phyloP scores from a whole-genome alignment of 345 rosid genomes.

The Lagerstroemia speciosa region DNA sequence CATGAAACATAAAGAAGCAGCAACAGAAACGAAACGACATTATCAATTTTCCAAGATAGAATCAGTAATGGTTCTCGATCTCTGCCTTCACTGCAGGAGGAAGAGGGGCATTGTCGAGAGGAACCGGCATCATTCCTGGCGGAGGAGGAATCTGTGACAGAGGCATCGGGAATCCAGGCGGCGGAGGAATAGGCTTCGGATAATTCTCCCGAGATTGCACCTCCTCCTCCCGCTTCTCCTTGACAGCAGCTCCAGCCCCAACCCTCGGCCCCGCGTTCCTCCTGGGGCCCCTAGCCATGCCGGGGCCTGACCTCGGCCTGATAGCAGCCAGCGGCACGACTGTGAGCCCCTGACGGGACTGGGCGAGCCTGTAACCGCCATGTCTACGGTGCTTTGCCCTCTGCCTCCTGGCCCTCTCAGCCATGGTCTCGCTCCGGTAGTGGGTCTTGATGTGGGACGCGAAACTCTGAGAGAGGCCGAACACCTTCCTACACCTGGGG shows the following conservation, averaged over 20 bases:
- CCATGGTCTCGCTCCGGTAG: slow-evolving; percentile 14
- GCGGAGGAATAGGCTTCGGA: background rate
- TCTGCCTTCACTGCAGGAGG: background rate
- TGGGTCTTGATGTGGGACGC: slow-evolving; percentile 18
- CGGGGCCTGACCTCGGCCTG: background rate
- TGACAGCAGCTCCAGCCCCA: background rate
- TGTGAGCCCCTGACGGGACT: slow-evolving; percentile 5
- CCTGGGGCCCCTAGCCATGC: background rate
- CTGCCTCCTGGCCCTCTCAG: slow-evolving; percentile 15
- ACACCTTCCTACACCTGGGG: slow-evolving; percentile 15
- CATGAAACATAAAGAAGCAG: too few relatives aligned
- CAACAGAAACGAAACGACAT: too few relatives aligned
- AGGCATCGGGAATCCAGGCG: background rate
- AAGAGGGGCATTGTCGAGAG: background rate
- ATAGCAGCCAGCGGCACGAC: background rate
- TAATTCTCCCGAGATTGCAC: background rate
- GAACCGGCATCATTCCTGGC: background rate
- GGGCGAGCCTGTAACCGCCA: slow-evolving; percentile 6
- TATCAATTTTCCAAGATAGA: too few relatives aligned
- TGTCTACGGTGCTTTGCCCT: slow-evolving; percentile 13
- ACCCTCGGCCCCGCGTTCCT: background rate
- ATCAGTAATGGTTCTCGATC: background rate
- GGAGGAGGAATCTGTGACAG: background rate
- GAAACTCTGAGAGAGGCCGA: slow-evolving; percentile 11
- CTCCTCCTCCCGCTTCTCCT: background rate